Evolutionary conservation across 2,329 filamentous ascomycete genomes (phyloP).

Genomic region (Didymella pomorum): DNA sequence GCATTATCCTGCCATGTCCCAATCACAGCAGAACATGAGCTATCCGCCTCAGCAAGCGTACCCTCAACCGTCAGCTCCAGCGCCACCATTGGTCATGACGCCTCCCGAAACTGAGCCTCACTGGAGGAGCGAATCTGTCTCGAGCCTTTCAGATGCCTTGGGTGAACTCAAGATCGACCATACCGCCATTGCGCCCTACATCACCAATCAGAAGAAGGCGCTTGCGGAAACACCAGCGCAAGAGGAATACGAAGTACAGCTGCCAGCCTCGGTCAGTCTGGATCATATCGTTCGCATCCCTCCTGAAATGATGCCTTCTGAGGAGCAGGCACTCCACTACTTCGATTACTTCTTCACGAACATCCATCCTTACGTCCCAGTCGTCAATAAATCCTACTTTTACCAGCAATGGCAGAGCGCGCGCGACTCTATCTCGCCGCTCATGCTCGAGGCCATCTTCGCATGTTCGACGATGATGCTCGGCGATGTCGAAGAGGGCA

Average conservation of each 20-base stretch:
- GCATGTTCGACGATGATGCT: conserved; percentile 85
- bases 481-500: conserved; percentile 82
- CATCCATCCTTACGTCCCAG: conserved; percentile 91
- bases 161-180: conserved; percentile 89
- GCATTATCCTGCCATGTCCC: conserved; percentile 49
- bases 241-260: conserved; percentile 73
- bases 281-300: conserved; percentile 87
- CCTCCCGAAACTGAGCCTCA: conserved; percentile 60
- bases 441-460: conserved; percentile 89
- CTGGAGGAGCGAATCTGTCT: conserved; percentile 56
- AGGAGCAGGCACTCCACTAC: conserved; percentile 81
- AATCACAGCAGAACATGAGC: conserved; percentile 46
- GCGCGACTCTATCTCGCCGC: conserved; percentile 82
- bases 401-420: conserved; percentile 90
- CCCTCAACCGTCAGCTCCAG: conserved; percentile 37
- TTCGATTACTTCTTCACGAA: conserved; percentile 91
- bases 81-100: conserved; percentile 43
- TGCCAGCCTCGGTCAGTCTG: conserved; percentile 74
- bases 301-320: conserved; percentile 89
- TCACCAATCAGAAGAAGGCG: conserved; percentile 69
- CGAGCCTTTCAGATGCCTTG: conserved; percentile 79
- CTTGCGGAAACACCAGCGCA: conserved; percentile 69
- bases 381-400: conserved; percentile 81
- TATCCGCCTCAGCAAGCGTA: conserved; percentile 47
- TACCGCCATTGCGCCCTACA: conserved; percentile 85